Evolutionary conservation across 257 asterid genomes (phyloP).

Genomic region (Ocimum tenuiflorum): DNA sequence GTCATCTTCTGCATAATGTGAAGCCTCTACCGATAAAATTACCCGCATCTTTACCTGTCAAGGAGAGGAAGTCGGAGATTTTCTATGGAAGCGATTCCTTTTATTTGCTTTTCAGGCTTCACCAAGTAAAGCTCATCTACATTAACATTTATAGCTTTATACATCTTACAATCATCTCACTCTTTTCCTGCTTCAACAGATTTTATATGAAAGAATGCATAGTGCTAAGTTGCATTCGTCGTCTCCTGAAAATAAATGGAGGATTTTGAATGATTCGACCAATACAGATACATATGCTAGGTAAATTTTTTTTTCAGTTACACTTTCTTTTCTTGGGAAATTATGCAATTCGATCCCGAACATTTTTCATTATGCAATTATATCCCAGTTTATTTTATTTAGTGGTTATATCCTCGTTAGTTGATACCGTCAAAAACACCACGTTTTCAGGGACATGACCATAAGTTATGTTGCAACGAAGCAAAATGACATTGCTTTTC

Average conservation of each 20-base stretch:
- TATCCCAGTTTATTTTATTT: no score
- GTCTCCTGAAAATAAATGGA: conserved; percentile 76
- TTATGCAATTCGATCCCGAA: no score
- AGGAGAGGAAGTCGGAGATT: conserved; percentile 43
- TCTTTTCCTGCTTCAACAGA: conserved; percentile 41
- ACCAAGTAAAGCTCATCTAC: conserved; percentile 46
- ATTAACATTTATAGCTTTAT: not conserved
- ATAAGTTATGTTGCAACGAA: no score
- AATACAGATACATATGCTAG: conserved; percentile 65
- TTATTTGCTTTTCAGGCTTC: conserved; percentile 87
- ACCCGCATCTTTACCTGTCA: conserved; percentile 33
- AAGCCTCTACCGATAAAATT: conserved; percentile 55
- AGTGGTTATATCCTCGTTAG: no score
- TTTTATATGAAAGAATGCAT: conserved; percentile 74
- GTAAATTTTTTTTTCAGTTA: conserved; percentile 29
- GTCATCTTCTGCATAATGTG: conserved; percentile 38
- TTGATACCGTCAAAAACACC: no score
- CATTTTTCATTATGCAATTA: no score
- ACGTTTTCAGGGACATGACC: no score
- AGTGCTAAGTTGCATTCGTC: conserved; percentile 73
- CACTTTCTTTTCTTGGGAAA: not conserved
- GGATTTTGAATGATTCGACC: conserved; percentile 43
- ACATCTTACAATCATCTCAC: not conserved
- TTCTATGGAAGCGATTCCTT: conserved; percentile 84
- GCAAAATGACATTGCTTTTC: no score